phyloP scores from a whole-genome alignment of 371 early-diverging fungal genomes.

The Rhizopus stolonifer region DNA sequence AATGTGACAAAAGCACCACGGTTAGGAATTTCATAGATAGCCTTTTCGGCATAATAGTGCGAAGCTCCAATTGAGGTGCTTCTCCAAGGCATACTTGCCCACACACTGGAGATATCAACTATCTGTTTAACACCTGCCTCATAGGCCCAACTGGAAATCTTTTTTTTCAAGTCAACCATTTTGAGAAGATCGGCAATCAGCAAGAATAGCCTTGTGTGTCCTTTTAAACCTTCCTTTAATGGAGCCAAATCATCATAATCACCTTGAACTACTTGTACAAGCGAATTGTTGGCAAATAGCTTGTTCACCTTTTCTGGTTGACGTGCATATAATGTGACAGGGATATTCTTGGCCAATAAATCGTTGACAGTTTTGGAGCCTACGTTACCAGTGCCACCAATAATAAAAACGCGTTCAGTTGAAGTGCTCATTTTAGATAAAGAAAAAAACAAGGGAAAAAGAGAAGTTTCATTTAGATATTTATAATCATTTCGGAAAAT shows the following conservation, averaged over 20 bases:
- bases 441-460: too few species aligned
- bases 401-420: conserved; percentile 17
- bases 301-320: conserved; percentile 11
- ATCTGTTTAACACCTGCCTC: conserved; percentile 37
- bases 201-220: conserved; percentile 32
- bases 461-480: too few species aligned
- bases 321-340: conserved; percentile 19
- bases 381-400: conserved; percentile 30
- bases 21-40: conserved; percentile 22
- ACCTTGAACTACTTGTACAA: conserved; percentile 25
- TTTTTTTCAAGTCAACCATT: conserved; percentile 10
- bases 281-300: background rate
- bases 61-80: conserved; percentile 1
- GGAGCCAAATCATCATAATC: conserved; percentile 23
- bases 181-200: conserved; percentile 9
- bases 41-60: conserved; percentile 28
- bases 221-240: conserved; percentile 22
- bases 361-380: conserved; percentile 9
- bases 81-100: conserved; percentile 24
- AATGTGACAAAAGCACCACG: conserved; percentile 28
- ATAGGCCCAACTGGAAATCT: conserved; percentile 20
- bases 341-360: conserved; percentile 6
- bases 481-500: too few species aligned
- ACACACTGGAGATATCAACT: conserved; percentile 28
- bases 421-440: background rate